Percentiles rank a stretch among this genome's conserved stretches.
Evolutionary conservation across 2,329 filamentous ascomycete species (phyloP).

Genomic region (Pestalotiopsis sp.): DNA sequence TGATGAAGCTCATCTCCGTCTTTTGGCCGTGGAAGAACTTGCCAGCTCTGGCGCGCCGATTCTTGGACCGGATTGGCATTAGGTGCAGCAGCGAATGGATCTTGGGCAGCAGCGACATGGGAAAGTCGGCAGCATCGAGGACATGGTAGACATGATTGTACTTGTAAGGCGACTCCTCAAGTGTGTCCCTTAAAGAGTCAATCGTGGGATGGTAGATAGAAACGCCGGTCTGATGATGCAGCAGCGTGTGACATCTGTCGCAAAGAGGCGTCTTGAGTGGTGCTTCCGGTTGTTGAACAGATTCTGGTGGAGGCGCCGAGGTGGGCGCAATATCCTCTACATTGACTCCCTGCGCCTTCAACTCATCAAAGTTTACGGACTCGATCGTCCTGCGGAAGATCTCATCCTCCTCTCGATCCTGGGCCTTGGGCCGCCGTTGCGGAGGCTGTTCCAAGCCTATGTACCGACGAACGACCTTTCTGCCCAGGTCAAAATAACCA

Average conservation of each 20-base stretch:
- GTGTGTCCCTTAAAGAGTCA: constrained; percentile 78
- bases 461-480: constrained; percentile 55
- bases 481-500: constrained; percentile 57
- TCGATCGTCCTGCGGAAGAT: constrained; percentile 50
- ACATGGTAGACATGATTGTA: constrained; percentile 96
- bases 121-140: constrained; percentile 93
- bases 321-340: constrained; percentile 38
- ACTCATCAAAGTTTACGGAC: constrained; percentile 40
- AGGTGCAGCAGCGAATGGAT: constrained; percentile 72
- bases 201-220: constrained; percentile 82
- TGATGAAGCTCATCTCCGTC: constrained; percentile 85
- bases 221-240: constrained; percentile 72
- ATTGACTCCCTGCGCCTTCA: constrained; percentile 50
- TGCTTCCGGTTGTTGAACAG: constrained; percentile 11
- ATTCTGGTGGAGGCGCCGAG: constrained; percentile 23
- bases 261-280: constrained; percentile 64
- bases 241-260: constrained; percentile 82
- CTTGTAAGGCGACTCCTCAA: constrained; percentile 85
- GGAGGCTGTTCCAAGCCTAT: constrained; percentile 36
- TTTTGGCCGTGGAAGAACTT: constrained; percentile 69
- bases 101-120: constrained; percentile 84
- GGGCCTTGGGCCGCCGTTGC: constrained; percentile 13
- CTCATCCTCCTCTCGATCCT: constrained; percentile 41
- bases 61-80: constrained; percentile 75
- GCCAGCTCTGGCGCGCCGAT: constrained; percentile 71